Evolutionary conservation across 2,329 filamentous ascomycete genomes (phyloP), one percentile per base, ranked within the genome.

Genomic region (Blumeriella jaapii): DNA sequence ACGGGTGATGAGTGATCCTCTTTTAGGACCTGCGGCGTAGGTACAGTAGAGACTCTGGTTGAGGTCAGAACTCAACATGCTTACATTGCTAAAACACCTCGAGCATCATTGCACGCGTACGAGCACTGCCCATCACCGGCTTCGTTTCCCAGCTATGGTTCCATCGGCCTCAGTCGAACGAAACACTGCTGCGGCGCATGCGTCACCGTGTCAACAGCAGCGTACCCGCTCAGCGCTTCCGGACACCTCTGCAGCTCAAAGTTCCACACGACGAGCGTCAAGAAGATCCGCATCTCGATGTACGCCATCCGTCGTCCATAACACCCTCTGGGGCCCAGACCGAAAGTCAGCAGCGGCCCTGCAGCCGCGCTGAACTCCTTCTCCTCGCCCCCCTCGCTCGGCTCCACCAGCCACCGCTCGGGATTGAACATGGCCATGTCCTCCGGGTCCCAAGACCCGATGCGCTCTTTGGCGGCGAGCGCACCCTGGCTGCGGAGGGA

Each of bases 121-220:
- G n/a, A n/a, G n/a, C n/a, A n/a, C n/a, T n/a, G n/a, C n/a, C n/a
- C n/a, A n/a, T n/a, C n/a, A n/a, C n/a, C n/a, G n/a, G n/a, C n/a
- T n/a, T n/a, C n/a, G n/a, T n/a, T n/a, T n/a, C n/a, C 18, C 29
- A 23, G 78, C 79, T 52, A 80, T 77, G n/a, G n/a, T 36, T 44
- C 44, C 61, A 74, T 75, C 31, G 24, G 31, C 28, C 25, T 31
- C 14, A 36, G 18, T 14, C 31, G 27, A 9, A 41, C 39, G 33
- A 23, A 40, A 22, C 37, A 43, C 22, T 38, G 24, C 17, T 43
- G 24, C 2, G 40, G 40, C 11, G 31, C 22, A 30, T 35, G 31
- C 2, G 31, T 38, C 14, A 43, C 15, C 5, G 18, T 29, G 18
- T 41, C 40, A 2, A 33, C n/a, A 2, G 32, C 19, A 12, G 22